Conservation (phyloP, 192 early-diverging fungal species). For the Linderina pennispora region DNA sequence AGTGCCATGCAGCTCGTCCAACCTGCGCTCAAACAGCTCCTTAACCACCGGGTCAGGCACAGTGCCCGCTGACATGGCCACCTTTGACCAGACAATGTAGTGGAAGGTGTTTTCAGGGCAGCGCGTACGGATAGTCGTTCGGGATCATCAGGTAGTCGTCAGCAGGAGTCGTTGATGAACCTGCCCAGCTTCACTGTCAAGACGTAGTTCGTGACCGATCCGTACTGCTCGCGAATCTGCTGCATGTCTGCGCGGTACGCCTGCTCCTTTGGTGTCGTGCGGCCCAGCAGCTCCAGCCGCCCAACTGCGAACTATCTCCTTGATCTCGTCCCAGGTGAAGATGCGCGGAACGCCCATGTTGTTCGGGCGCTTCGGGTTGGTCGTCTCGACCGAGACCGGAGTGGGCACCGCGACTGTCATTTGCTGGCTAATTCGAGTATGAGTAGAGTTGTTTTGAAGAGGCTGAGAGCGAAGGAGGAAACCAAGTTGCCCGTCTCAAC, state of each 20-base stretch:
- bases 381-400: constrained; percentile 6
- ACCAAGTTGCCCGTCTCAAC: too few relatives aligned
- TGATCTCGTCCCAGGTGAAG: constrained; percentile 34
- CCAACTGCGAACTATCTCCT: constrained; percentile 21
- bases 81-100: constrained; percentile 45
- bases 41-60: constrained; percentile 15
- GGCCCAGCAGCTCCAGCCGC: constrained; percentile 34
- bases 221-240: constrained; percentile 19
- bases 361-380: constrained; percentile 8
- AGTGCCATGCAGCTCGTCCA: constrained; percentile 16
- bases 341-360: constrained; percentile 10
- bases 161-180: constrained; percentile 16
- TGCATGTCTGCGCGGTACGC: constrained; percentile 24
- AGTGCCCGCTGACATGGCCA: constrained; percentile 8
- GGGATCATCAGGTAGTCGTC: constrained; percentile 28
- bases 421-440: not conserved
- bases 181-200: constrained; percentile 26
- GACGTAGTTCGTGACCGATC: constrained; percentile 23
- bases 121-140: constrained; percentile 48
- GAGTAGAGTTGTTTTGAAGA: too few relatives aligned
- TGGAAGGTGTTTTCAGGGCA: constrained; percentile 16
- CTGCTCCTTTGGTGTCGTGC: constrained; percentile 14
- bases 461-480: too few relatives aligned
- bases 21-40: constrained; percentile 7
- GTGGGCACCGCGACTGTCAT: not conserved